Percentiles rank a stretch among this genome's conserved stretches.
Evolutionary conservation across 148 eudicot species (phyloP).

Genomic region (Linanthus parryae): DNA sequence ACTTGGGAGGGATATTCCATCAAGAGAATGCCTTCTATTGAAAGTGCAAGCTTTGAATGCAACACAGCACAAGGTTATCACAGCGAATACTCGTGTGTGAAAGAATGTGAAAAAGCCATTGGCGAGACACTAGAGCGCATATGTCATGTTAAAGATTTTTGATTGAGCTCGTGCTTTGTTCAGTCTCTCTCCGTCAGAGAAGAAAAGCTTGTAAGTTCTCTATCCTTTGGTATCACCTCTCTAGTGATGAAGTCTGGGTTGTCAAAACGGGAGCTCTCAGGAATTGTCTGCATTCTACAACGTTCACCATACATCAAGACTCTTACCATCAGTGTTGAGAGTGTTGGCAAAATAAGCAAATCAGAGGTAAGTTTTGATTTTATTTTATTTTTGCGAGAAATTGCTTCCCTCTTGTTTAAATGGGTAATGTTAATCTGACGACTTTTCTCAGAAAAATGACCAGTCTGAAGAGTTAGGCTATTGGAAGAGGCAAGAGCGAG

Average conservation of each 20-base stretch:
- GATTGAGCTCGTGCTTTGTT: neutral
- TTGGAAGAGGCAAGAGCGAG: too few relatives aligned
- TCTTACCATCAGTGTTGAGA: slow-evolving; percentile 1
- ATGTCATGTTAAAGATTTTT: neutral
- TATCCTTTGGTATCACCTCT: neutral
- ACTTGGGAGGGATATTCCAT: neutral
- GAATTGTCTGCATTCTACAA: slow-evolving; percentile 9
- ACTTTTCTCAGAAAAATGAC: too few relatives aligned
- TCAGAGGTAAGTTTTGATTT: neutral
- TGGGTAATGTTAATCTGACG: neutral
- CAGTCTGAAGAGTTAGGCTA: too few relatives aligned
- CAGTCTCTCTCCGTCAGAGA: neutral
- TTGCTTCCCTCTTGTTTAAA: too few relatives aligned
- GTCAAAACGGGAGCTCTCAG: slow-evolving; percentile 12
- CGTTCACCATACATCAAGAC: slow-evolving; percentile 9
- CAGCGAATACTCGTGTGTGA: neutral
- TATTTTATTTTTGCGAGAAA: neutral
- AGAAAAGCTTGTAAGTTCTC: neutral
- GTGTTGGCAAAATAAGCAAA: neutral
- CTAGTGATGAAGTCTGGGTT: slow-evolving; percentile 1
- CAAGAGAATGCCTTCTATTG: neutral
- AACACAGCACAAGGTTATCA: neutral
- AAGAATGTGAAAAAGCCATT: neutral
- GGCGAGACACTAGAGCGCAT: neutral
- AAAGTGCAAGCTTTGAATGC: slow-evolving; percentile 9